Evolutionary conservation across 306 rosid genomes (phyloP).

Genomic region (Canavalia ensiformis): DNA sequence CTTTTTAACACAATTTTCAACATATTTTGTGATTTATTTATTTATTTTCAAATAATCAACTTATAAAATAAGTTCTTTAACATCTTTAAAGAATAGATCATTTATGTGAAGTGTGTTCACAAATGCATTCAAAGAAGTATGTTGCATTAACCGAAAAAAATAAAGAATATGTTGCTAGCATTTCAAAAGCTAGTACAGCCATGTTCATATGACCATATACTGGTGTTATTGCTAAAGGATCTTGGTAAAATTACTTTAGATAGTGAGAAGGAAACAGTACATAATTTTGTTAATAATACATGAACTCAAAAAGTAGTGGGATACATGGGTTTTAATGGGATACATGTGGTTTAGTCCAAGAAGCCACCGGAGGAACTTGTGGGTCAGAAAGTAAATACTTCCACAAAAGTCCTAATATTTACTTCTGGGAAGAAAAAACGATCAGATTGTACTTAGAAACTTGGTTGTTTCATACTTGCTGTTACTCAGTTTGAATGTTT

Average conservation of each 20-base stretch:
- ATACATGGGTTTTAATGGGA: background rate
- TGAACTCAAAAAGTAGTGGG: background rate
- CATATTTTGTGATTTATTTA: no score
- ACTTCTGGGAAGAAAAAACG: background rate
- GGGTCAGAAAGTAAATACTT: background rate
- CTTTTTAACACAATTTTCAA: no score
- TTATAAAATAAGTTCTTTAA: no score
- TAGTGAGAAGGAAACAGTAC: background rate
- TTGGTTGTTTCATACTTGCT: slow-evolving; percentile 8
- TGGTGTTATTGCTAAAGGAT: background rate
- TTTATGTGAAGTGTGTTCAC: no score
- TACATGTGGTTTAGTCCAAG: no score
- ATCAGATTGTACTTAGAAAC: slow-evolving; percentile 15
- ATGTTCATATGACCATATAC: background rate
- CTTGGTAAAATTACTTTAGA: background rate
- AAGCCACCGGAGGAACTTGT: no score
- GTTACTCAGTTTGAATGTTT: slow-evolving; percentile 36
- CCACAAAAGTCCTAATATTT: background rate
- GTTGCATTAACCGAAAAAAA: no score
- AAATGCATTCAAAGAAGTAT: no score
- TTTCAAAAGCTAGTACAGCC: background rate
- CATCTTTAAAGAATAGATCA: no score
- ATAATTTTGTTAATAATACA: slow-evolving; percentile 9
- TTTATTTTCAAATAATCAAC: no score
- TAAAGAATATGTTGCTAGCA: no score